Evolutionary conservation across 805 yeast species (phyloP).

Genomic region (Ogataea polymorpha): DNA sequence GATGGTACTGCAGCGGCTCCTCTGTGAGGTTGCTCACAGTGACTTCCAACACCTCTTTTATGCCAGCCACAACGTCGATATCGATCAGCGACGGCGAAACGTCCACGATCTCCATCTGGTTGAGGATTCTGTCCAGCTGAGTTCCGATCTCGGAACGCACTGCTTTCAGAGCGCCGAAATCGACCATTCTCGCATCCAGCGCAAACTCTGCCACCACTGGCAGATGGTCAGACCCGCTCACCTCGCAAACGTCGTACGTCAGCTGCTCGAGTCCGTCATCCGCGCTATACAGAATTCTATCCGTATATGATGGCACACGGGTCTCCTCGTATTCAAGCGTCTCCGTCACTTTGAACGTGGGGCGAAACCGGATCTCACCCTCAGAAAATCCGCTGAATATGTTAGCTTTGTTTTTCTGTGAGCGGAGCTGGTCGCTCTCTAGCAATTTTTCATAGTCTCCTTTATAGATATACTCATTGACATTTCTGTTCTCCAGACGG

Average conservation of each 20-base stretch:
- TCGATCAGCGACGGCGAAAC: slow-evolving; percentile 44
- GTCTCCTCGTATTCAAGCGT: slow-evolving; percentile 28
- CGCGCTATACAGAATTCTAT: slow-evolving; percentile 45
- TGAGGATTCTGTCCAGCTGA: slow-evolving; percentile 22
- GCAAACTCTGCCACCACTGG: slow-evolving; percentile 46
- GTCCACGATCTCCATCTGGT: slow-evolving; percentile 36
- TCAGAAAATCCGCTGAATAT: slow-evolving; percentile 47
- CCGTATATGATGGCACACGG: slow-evolving; percentile 59
- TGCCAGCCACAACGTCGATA: slow-evolving; percentile 35
- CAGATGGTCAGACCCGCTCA: slow-evolving; percentile 48
- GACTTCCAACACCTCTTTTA: slow-evolving; percentile 30
- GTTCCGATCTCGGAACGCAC: slow-evolving; percentile 38
- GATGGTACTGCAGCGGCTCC: slow-evolving; percentile 37
- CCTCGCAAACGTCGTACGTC: slow-evolving; percentile 22
- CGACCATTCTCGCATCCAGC: slow-evolving; percentile 34
- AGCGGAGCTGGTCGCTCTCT: slow-evolving; percentile 32
- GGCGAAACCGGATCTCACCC: slow-evolving; percentile 45
- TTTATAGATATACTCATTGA: slow-evolving; percentile 24
- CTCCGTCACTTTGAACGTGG: slow-evolving; percentile 47
- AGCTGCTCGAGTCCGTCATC: slow-evolving; percentile 15
- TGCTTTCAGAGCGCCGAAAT: slow-evolving; percentile 34
- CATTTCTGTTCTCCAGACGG: slow-evolving; percentile 26
- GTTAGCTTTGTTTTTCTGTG: slow-evolving; percentile 31
- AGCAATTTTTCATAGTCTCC: slow-evolving; percentile 15
- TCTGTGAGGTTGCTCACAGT: slow-evolving; percentile 36